A percentile compares a stretch with the other conserved stretches of the same genome.
These are phyloP conservation scores for Venturia pyrina DNA, from an alignment of 2,329 filamentous ascomycete species.

Conservation along the genomic window DNA sequence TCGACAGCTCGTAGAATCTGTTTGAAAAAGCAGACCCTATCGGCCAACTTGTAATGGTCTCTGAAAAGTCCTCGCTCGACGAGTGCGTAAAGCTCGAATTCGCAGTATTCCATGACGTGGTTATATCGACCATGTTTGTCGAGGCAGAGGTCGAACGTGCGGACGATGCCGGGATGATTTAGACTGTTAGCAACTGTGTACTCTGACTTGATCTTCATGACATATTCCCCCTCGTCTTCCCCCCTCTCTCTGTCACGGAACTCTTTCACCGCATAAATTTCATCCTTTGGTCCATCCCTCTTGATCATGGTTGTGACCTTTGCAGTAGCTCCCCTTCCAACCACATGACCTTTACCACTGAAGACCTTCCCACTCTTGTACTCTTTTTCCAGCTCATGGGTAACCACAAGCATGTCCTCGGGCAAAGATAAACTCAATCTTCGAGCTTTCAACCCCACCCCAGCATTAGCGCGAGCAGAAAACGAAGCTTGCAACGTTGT, in stretches of 20 bases:
- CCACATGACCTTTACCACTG: conserved; percentile 59
- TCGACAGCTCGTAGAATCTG: conserved; percentile 73
- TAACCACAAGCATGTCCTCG: conserved; percentile 64
- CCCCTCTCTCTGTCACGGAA: conserved; percentile 63
- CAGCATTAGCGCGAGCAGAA: conserved; percentile 53
- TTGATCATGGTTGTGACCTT: conserved; percentile 72
- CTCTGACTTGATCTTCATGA: conserved; percentile 85
- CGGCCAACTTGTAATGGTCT: conserved; percentile 48
- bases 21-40: conserved; percentile 80
- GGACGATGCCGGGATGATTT: conserved; percentile 78
- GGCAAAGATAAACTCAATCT: conserved; percentile 64
- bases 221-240: conserved; percentile 65
- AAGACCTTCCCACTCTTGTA: conserved; percentile 59
- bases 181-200: conserved; percentile 79
- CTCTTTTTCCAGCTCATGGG: conserved; percentile 57
- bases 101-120: conserved; percentile 89
- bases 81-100: conserved; percentile 67
- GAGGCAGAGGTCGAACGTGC: conserved; percentile 64
- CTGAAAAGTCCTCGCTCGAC: conserved; percentile 50
- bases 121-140: conserved; percentile 67
- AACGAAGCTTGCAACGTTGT: conserved; percentile 16
- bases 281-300: conserved; percentile 49
- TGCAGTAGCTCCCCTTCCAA: conserved; percentile 75
- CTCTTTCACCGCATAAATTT: conserved; percentile 78
- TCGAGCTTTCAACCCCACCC: conserved; percentile 68